A percentile compares a stretch with the other conserved stretches of the same genome.
phyloP scores from a whole-genome alignment of 1,284 basidiomycete genomes.

The Apiotrichum gracile region DNA sequence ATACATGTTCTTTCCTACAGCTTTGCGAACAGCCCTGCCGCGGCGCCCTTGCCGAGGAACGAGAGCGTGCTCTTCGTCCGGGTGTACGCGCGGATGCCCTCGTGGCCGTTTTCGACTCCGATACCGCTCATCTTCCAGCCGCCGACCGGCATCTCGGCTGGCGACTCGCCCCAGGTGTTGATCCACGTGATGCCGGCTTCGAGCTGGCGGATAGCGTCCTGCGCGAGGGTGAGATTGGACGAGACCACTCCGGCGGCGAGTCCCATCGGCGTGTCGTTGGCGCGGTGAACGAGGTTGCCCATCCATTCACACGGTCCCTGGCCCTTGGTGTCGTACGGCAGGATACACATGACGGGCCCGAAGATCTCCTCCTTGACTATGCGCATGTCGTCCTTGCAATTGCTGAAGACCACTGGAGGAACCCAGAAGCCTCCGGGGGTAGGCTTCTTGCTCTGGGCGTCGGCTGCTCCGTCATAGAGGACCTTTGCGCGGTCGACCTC shows the following conservation, averaged over 20 bases:
- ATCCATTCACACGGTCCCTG: slow-evolving; percentile 3
- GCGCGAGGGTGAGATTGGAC: slow-evolving; percentile 74
- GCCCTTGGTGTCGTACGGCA: slow-evolving; percentile 43
- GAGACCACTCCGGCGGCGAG: slow-evolving; percentile 83
- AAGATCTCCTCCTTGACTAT: slow-evolving; percentile 48
- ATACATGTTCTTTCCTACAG: no score
- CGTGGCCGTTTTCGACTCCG: slow-evolving; percentile 17
- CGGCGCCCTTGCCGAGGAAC: slow-evolving; percentile 9
- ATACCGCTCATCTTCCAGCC: slow-evolving; percentile 19
- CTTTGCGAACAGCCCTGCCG: slow-evolving; percentile 12
- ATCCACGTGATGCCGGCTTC: slow-evolving; percentile 67
- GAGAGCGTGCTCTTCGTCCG: slow-evolving; percentile 14
- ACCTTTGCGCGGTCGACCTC: slow-evolving; percentile 14
- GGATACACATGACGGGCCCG: slow-evolving; percentile 48
- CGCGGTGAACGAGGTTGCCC: slow-evolving; percentile 56
- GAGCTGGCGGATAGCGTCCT: slow-evolving; percentile 70
- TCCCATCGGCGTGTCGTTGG: slow-evolving; percentile 80
- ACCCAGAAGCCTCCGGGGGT: slow-evolving; percentile 25
- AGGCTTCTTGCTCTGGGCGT: slow-evolving; percentile 1
- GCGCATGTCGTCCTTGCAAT: slow-evolving; percentile 35
- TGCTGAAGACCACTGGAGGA: slow-evolving; percentile 41
- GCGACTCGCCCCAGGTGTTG: slow-evolving; percentile 22
- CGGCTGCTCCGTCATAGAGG: slow-evolving; percentile 11
- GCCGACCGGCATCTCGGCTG: slow-evolving; percentile 18
- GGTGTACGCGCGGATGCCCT: slow-evolving; percentile 18